Evolutionary conservation across 352 stramenopile genomes (phyloP).

Genomic region (Phytopythium mirpurense): DNA sequence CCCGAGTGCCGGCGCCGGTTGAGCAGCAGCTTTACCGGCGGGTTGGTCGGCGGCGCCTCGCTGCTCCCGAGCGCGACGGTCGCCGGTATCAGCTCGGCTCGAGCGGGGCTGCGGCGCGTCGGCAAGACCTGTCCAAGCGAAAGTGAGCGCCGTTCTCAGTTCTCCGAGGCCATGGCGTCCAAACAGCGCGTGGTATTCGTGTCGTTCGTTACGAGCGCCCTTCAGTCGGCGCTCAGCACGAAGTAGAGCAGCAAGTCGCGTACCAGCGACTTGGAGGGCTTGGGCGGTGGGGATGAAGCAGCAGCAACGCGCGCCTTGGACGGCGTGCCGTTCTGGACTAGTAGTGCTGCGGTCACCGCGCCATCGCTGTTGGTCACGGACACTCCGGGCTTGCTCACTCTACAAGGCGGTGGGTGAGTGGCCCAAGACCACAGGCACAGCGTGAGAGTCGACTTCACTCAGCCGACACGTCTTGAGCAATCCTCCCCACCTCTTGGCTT

Average conservation of each 20-base stretch:
- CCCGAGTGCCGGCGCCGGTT: constrained; percentile 29
- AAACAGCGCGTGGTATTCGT: neutral
- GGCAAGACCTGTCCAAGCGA: constrained; percentile 2
- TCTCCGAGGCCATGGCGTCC: too few relatives aligned
- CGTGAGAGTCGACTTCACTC: neutral
- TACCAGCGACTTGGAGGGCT: constrained; percentile 13
- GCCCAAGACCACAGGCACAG: neutral
- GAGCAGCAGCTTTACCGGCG: constrained; percentile 59
- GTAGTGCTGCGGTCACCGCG: neutral
- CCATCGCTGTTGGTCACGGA: neutral
- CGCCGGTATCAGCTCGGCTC: constrained; percentile 7
- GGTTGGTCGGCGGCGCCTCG: constrained; percentile 35
- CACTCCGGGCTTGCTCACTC: neutral
- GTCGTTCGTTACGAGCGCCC: neutral
- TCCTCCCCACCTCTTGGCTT: constrained; percentile 2
- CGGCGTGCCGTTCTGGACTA: neutral
- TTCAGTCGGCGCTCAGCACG: neutral
- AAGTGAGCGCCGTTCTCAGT: too few relatives aligned
- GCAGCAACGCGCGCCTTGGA: neutral
- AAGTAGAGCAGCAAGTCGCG: constrained; percentile 9
- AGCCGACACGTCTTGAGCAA: too few relatives aligned
- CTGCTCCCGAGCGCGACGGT: constrained; percentile 13
- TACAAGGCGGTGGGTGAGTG: too few relatives aligned
- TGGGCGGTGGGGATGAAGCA: neutral
- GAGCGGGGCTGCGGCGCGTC: constrained; percentile 1